Conservation (phyloP, 1,139 yeast species). For the Yamadazyma atlantica region DNA sequence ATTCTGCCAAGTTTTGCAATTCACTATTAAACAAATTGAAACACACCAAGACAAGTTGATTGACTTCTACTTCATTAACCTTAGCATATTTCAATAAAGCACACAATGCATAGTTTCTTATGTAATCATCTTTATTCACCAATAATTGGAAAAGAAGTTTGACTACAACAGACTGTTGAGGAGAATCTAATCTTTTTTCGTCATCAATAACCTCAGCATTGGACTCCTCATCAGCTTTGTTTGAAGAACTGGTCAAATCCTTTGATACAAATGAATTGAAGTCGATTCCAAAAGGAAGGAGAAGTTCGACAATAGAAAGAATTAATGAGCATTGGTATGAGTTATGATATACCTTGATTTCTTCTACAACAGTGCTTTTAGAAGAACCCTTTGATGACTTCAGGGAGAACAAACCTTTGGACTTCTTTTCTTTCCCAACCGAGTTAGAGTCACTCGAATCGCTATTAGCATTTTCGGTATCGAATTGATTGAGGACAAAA, state of each 20-base stretch:
- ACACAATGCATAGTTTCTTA: constrained; percentile 36
- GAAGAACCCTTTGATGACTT: constrained; percentile 19
- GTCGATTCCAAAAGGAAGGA: constrained; percentile 40
- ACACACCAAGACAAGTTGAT: constrained; percentile 33
- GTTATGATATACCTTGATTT: constrained; percentile 33
- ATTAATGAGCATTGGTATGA: constrained; percentile 36
- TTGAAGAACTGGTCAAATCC: constrained; percentile 8
- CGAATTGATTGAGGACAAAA: constrained; percentile 34
- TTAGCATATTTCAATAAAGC: constrained; percentile 33
- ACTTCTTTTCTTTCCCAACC: constrained; percentile 12
- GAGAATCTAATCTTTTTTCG: constrained; percentile 25
- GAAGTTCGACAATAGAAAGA: constrained; percentile 29
- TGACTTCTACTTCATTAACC: constrained; percentile 35
- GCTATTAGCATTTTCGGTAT: constrained; percentile 6
- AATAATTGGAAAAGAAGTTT: constrained; percentile 34
- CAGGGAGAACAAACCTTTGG: constrained; percentile 9
- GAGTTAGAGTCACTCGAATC: constrained; percentile 5
- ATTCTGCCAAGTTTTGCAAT: constrained; percentile 22
- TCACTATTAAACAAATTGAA: constrained; percentile 37
- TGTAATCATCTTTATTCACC: constrained; percentile 33
- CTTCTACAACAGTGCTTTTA: constrained; percentile 18
- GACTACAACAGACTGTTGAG: constrained; percentile 25
- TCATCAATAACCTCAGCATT: constrained; percentile 20
- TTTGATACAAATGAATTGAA: constrained; percentile 24
- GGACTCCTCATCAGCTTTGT: constrained; percentile 13